Conservation (phyloP, 176 grass and related monocot species). For the Triticum dicoccoides region DNA sequence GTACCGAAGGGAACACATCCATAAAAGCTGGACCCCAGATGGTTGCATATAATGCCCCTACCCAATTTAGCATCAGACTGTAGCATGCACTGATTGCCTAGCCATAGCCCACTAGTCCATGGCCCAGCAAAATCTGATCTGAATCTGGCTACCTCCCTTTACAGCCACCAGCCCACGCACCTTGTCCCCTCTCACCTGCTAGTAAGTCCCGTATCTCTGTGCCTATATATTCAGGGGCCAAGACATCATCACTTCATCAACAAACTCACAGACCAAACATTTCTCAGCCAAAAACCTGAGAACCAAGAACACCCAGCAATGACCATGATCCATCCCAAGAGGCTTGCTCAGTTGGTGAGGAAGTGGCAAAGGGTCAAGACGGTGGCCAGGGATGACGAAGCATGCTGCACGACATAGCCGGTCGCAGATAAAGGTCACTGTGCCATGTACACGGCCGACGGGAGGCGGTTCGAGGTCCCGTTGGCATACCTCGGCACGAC, state of each 20-base stretch:
- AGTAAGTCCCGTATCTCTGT: conserved; percentile 2
- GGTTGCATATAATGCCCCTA: background rate
- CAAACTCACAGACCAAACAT: conserved; percentile 20
- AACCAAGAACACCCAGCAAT: conserved; percentile 32
- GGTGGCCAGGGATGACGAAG: background rate
- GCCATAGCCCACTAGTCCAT: conserved; percentile 15
- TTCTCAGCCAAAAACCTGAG: conserved; percentile 1
- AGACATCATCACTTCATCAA: conserved; percentile 22
- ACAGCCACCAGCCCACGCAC: background rate
- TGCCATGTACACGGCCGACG: conserved; percentile 39
- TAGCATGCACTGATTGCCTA: conserved; percentile 5
- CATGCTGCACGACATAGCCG: background rate
- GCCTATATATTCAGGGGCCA: conserved; percentile 20
- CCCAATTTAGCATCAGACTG: conserved; percentile 27
- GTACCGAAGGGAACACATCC: background rate
- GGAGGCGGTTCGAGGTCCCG: conserved; percentile 48
- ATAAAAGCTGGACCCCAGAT: conserved; percentile 8
- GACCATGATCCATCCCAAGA: conserved; percentile 38
- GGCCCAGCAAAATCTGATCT: conserved; percentile 20
- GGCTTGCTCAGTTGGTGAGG: conserved; percentile 23
- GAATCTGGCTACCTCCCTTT: conserved; percentile 35
- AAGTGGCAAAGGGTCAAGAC: conserved; percentile 27
- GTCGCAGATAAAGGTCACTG: conserved; percentile 52
- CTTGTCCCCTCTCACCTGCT: conserved; percentile 33
- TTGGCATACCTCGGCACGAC: conserved; percentile 39